Percentiles rank a stretch among this genome's conserved stretches.
Evolutionary conservation across 176 grass and related monocot genomes (phyloP).

Genomic region (Paspalum notatum): DNA sequence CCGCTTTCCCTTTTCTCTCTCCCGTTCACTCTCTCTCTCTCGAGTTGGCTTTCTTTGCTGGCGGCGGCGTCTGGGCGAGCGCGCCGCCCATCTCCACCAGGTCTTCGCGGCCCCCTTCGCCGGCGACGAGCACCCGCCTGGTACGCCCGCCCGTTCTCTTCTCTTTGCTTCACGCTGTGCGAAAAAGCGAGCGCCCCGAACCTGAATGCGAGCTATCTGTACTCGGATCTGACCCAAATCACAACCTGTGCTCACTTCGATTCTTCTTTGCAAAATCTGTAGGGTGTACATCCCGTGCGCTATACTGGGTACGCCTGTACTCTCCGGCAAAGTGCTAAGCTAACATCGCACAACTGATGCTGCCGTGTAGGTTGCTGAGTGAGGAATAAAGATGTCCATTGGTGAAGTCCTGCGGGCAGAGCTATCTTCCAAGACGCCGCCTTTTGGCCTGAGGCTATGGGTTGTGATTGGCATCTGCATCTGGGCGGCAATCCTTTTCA

Average conservation of each 20-base stretch:
- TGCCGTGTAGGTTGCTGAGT: not conserved
- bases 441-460: conserved; percentile 33
- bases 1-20: not conserved
- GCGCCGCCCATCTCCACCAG: not conserved
- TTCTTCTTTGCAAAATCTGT: not conserved
- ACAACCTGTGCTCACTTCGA: not conserved
- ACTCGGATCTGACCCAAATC: not conserved
- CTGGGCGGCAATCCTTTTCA: conserved; percentile 54
- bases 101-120: not conserved
- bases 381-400: not conserved
- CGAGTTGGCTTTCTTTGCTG: not conserved
- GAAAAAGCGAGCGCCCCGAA: not conserved
- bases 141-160: not conserved
- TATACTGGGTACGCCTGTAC: not conserved
- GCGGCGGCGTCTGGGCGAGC: conserved; percentile 12
- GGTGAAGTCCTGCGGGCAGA: conserved; percentile 2
- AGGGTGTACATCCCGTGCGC: not conserved
- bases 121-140: not conserved
- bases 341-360: not conserved
- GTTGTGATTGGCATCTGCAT: conserved; percentile 40
- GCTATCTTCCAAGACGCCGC: conserved; percentile 32
- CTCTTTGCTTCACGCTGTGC: not conserved
- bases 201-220: not conserved
- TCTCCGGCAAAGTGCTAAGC: not conserved
- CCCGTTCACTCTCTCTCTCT: not conserved